phyloP scores from a whole-genome alignment of 2,329 filamentous ascomycete genomes.

The Amylocarpus encephaloides region DNA sequence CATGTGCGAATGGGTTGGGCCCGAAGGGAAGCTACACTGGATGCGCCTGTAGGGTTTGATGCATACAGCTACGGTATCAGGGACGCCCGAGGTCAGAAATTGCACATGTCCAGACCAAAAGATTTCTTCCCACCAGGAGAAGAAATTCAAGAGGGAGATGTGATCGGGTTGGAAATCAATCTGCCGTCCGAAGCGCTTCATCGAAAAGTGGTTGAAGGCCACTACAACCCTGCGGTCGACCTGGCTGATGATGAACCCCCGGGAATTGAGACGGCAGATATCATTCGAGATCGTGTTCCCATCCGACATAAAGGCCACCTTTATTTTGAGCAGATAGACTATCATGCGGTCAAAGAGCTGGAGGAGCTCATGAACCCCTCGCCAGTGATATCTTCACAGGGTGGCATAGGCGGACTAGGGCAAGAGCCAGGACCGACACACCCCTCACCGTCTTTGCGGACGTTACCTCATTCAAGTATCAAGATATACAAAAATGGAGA shows the following conservation, averaged over 20 bases:
- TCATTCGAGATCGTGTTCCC: slow-evolving; percentile 90
- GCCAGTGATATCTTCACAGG: slow-evolving; percentile 39
- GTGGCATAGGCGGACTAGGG: slow-evolving; percentile 31
- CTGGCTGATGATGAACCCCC: slow-evolving; percentile 48
- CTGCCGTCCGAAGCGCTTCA: slow-evolving; percentile 81
- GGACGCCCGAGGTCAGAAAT: slow-evolving; percentile 83
- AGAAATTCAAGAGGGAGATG: slow-evolving; percentile 80
- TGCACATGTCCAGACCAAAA: slow-evolving; percentile 89
- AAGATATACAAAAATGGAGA: slow-evolving; percentile 90
- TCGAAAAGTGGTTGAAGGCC: slow-evolving; percentile 77
- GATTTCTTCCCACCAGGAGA: slow-evolving; percentile 77
- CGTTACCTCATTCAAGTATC: slow-evolving; percentile 78
- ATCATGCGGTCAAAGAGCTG: slow-evolving; percentile 79
- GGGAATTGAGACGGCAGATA: slow-evolving; percentile 58
- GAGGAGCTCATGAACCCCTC: slow-evolving; percentile 75
- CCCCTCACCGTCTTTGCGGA: slow-evolving; percentile 67
- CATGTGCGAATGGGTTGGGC: slow-evolving; percentile 85
- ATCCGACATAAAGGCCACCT: slow-evolving; percentile 91
- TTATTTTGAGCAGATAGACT: slow-evolving; percentile 90
- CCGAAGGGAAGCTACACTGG: slow-evolving; percentile 70
- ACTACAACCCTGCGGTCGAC: slow-evolving; percentile 83
- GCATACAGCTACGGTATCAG: slow-evolving; percentile 92
- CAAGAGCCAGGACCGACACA: slow-evolving; percentile 66
- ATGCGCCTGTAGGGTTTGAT: slow-evolving; percentile 80
- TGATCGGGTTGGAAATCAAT: slow-evolving; percentile 88